Conservation (phyloP, 306 rosid species). For the Cajanus cajan region DNA sequence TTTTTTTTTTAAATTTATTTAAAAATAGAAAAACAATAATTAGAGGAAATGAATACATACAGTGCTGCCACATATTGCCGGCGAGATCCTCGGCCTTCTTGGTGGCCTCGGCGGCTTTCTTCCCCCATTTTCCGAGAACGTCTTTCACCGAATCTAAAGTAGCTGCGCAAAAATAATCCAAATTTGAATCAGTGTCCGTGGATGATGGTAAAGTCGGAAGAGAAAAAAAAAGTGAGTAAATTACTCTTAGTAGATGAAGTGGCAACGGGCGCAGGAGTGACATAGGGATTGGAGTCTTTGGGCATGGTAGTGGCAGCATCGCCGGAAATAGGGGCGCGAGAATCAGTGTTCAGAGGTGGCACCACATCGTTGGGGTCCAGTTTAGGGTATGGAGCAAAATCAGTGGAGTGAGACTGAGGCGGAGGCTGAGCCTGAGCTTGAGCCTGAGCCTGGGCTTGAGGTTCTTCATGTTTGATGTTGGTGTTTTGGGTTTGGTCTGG, state of each 20-base stretch:
- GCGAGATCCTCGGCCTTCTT: constrained; percentile 96
- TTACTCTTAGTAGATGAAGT: constrained; percentile 54
- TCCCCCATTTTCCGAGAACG: constrained; percentile 85
- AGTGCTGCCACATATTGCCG: constrained; percentile 96
- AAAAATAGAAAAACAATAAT: neutral
- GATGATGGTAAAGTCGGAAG: neutral
- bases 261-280: constrained; percentile 57
- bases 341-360: constrained; percentile 35
- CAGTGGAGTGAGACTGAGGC: constrained; percentile 44
- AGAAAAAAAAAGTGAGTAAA: neutral
- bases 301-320: constrained; percentile 77
- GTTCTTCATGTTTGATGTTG: neutral
- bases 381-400: constrained; percentile 82
- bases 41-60: constrained; percentile 39
- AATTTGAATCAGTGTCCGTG: neutral
- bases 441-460: neutral
- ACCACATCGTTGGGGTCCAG: constrained; percentile 63
- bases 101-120: constrained; percentile 91
- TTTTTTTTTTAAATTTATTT: no score
- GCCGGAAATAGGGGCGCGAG: constrained; percentile 47
- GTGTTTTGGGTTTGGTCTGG: neutral
- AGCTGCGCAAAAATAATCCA: constrained; percentile 37
- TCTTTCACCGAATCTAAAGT: constrained; percentile 79
- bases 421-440: neutral
- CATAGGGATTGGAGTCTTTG: constrained; percentile 73